These are phyloP conservation scores for Neoarthrinium moseri DNA, from an alignment of 2,329 filamentous ascomycete species.

Conservation along the genomic window DNA sequence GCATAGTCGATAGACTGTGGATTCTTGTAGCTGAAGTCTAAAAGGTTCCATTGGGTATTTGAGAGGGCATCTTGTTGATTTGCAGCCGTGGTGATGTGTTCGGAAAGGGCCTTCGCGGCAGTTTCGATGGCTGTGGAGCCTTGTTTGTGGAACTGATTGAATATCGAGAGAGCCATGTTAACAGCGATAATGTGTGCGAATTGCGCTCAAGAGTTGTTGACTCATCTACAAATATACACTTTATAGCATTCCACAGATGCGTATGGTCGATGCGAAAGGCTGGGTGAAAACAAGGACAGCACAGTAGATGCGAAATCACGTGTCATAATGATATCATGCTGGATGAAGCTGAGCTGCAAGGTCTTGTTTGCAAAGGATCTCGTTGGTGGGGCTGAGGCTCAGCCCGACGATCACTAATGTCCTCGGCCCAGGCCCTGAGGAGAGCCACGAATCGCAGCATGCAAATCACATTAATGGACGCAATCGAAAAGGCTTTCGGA, in stretches of 20 bases:
- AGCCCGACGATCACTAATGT: not conserved
- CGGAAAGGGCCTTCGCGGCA: not conserved
- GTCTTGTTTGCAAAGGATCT: not conserved
- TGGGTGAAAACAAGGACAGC: too few relatives aligned
- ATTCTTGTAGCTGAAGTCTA: not conserved
- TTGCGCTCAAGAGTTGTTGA: not conserved
- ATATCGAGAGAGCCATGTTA: conserved; percentile 7
- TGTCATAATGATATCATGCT: not conserved
- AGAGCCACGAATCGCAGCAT: too few relatives aligned
- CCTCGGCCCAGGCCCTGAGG: too few relatives aligned
- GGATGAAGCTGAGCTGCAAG: not conserved
- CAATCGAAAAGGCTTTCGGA: too few relatives aligned
- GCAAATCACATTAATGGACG: too few relatives aligned
- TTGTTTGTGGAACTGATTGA: conserved; percentile 1
- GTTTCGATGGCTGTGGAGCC: not conserved
- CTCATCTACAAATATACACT: not conserved
- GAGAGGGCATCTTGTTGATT: not conserved
- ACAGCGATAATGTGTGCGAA: not conserved
- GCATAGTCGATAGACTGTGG: conserved; percentile 4
- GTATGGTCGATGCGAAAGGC: too few relatives aligned
- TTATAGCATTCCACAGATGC: not conserved
- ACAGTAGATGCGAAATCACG: not conserved
- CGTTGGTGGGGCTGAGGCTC: not conserved
- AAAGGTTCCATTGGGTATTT: not conserved
- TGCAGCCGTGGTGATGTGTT: not conserved